Evolutionary conservation across 75 land plant species (phyloP).

Genomic region (Pseudotsuga menziesii): DNA sequence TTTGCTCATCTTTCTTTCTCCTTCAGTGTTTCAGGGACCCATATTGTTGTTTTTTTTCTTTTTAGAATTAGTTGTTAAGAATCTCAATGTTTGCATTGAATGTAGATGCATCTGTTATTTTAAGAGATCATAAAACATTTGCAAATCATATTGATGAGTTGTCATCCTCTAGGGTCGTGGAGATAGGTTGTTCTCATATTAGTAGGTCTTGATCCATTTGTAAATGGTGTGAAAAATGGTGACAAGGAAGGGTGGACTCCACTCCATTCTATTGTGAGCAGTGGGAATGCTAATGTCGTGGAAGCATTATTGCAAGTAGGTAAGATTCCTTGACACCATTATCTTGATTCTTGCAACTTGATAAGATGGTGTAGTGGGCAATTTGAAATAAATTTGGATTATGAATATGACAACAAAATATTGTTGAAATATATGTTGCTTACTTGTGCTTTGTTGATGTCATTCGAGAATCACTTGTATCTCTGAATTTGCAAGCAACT

Average conservation of each 20-base stretch:
- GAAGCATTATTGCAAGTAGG: conserved; percentile 65
- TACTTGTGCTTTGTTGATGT: not conserved
- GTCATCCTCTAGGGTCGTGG: conserved; percentile 3
- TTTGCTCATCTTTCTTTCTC: not conserved
- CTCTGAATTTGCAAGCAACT: too few species aligned
- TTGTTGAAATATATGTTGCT: not conserved
- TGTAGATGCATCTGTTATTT: not conserved
- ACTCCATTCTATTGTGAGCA: conserved; percentile 86
- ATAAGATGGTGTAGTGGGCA: not conserved
- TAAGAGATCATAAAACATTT: not conserved
- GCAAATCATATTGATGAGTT: not conserved
- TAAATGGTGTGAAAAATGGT: conserved; percentile 43
- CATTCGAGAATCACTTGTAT: not conserved
- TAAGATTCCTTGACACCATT: conserved; percentile 1
- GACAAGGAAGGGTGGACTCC: conserved; percentile 99
- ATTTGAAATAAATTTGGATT: not conserved
- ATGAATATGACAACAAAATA: not conserved
- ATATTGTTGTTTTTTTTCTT: not conserved
- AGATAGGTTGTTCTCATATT: too few species aligned
- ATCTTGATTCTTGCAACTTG: not conserved
- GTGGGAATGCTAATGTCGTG: conserved; percentile 62
- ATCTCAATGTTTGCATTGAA: not conserved
- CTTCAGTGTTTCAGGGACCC: not conserved
- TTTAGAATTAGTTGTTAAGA: not conserved
- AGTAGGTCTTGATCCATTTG: too few species aligned